phyloP scores from a whole-genome alignment of 176 grass and related monocot species.

The Phoenix roebelenii region DNA sequence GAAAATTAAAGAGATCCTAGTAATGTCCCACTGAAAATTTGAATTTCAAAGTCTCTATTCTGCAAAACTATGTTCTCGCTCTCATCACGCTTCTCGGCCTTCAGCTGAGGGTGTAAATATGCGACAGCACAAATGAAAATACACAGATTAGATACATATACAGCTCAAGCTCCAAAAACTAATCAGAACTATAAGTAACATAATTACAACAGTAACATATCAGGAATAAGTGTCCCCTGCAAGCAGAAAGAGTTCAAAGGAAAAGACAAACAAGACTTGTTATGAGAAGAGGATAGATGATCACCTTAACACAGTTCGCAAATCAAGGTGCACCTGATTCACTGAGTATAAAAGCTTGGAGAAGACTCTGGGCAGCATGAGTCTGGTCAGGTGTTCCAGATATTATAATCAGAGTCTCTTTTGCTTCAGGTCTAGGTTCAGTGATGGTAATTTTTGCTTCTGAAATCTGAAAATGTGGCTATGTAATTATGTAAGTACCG shows the following conservation, averaged over 20 bases:
- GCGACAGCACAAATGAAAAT: conserved; percentile 1
- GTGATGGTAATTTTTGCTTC: conserved; percentile 80
- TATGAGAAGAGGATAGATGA: not conserved
- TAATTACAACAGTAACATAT: no score
- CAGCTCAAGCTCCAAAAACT: not conserved
- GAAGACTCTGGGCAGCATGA: conserved; percentile 80
- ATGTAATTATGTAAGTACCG: no score
- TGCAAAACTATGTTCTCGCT: conserved; percentile 10
- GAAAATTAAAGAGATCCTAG: conserved; percentile 3
- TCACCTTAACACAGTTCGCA: conserved; percentile 23
- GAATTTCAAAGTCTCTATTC: conserved; percentile 8
- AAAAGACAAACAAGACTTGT: no score
- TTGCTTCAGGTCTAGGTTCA: conserved; percentile 55
- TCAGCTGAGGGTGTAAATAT: conserved; percentile 9
- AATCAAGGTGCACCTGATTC: conserved; percentile 47
- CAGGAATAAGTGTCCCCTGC: no score
- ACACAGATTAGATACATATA: conserved; percentile 2
- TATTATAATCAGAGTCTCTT: conserved; percentile 59
- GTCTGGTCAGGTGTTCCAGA: conserved; percentile 78
- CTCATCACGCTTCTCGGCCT: conserved; percentile 5
- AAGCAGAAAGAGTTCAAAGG: no score
- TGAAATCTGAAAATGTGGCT: conserved; percentile 56
- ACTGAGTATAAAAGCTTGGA: conserved; percentile 87
- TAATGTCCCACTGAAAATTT: conserved; percentile 10
- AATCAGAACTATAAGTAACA: no score